Base-by-base conservation (phyloP, 1,139 yeast species). In the Blastobotrys arbuscula region DNA sequence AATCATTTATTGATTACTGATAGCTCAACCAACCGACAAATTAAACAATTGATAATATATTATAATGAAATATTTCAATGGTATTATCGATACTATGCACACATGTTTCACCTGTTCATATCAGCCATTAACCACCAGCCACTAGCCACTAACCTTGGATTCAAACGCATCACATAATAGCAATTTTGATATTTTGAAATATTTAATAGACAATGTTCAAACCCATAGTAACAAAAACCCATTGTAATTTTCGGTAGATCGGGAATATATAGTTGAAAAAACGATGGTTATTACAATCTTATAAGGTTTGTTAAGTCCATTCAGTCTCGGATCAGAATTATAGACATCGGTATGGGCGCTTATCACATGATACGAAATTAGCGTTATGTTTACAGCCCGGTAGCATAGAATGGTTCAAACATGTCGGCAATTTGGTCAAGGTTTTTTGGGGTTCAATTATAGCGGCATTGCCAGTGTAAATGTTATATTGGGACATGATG, bases 361-460 rank as follows among this genome's bases (percentile, higher is more conserved):
- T 72, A 16, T 70, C 64, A 60, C 67, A 71, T 41, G 66, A 61
- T 6, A 53, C 62, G 12, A 16, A 36, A 5, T 53, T 55, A 47
- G 53, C 24, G 57, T 75, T 31, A 55, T 72, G 30, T 71, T 71
- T 51, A 56, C 70, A n/a, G 57, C 70, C 21, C 67, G 70, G 10
- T 69, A 66, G 47, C 68, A 68, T 52, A 67, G 76, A 41, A 65
- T 72, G 46, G 65, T 68, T 20, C 66, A 66, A 33, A 64, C 70
- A 44, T 75, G 75, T 6, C 60, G 63, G 49, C 59, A 63, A 42
- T 73, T 68, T 51, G 74, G 70, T 23, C 59, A 63, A 42, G 76
- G 76, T 0, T 73, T 72, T 59, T 64, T 71, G 36, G 72, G 71
- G 13, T 52, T 57, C 49, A 66, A 70, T 54, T 66, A 67, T 54